Evolutionary conservation across 1,284 basidiomycete species (phyloP).

Genomic region (Ustanciosporium gigantosporum): DNA sequence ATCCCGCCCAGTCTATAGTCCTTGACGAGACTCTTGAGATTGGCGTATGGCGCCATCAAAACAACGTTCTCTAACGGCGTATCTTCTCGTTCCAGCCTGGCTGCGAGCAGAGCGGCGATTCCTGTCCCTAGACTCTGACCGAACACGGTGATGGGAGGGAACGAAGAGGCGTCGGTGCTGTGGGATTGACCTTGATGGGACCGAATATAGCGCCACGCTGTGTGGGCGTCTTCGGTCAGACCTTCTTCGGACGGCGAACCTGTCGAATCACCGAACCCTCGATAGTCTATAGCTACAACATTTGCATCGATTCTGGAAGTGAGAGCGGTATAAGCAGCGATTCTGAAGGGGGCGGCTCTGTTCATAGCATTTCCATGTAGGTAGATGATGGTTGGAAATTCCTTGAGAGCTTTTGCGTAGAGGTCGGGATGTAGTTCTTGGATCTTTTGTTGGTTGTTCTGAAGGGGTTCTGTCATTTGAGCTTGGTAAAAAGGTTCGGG

Average conservation of each 20-base stretch:
- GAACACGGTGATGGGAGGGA: conserved; percentile 71
- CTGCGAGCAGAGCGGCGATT: conserved; percentile 67
- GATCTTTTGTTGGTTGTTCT: conserved; percentile 29
- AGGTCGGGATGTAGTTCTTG: conserved; percentile 24
- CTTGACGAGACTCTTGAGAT: conserved; percentile 70
- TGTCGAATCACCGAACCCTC: conserved; percentile 87
- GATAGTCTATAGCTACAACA: conserved; percentile 82
- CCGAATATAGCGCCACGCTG: conserved; percentile 79
- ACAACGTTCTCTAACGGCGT: conserved; percentile 68
- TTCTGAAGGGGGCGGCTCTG: conserved; percentile 70
- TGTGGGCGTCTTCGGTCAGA: conserved; percentile 73
- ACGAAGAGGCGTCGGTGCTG: not conserved
- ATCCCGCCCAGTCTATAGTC: conserved; percentile 69
- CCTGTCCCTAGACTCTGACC: conserved; percentile 84
- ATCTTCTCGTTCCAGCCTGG: conserved; percentile 63
- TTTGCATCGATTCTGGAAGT: conserved; percentile 72
- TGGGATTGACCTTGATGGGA: conserved; percentile 2
- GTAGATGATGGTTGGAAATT: conserved; percentile 61
- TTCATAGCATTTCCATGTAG: conserved; percentile 88
- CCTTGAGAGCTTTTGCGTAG: conserved; percentile 29
- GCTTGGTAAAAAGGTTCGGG: conserved; percentile 70
- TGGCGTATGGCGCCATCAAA: conserved; percentile 77
- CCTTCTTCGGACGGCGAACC: conserved; percentile 77
- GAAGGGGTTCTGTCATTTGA: conserved; percentile 15
- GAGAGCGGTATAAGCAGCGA: conserved; percentile 70